Evolutionary conservation across 176 grass and related monocot genomes (phyloP), one percentile per base, ranked within the genome.

Genomic region (Phyllostachys edulis): DNA sequence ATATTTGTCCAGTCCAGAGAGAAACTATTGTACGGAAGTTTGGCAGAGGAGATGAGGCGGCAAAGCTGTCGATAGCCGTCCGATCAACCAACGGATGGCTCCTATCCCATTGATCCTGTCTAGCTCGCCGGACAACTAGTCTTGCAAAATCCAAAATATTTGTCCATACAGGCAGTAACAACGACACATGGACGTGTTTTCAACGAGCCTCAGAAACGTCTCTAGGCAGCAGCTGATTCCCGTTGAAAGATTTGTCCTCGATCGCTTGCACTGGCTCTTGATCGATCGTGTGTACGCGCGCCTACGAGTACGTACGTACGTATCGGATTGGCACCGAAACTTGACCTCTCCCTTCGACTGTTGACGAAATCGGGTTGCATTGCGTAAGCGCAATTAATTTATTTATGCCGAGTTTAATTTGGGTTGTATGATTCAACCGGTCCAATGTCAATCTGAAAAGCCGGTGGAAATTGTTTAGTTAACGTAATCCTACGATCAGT

Each of bases 361-460:
- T 67, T 84, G 76, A 24, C 32, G n/a, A 45, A 45, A 36, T 29
- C 2, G 5, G 26, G 37, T 27, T n/a, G 64, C 16, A 24, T 76
- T 76, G 34, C 34, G 51, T 68, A 38, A 65, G 63, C 44, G 5
- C 20, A 1, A 71, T 29, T 75, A 66, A 21, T 77, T 84, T 67
- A 21, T 38, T 7, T 60, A n/a, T 12, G 56, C 24, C n/a, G 56
- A 12, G 59, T 26, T 40, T 11, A 49, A 17, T 32, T 45, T 82
- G 71, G 20, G 29, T 13, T 14, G 71, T 29, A 11, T 32, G 50
- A 57, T 61, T 46, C 68, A 69, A 77, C 45, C 3, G 36, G 68
- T 73, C 26, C 57, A 84, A 69, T 57, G 77, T 85, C 83, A 85
- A 85, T 34, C 71, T 10, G 44, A 71, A 81, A 54, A 38, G 18